Evolutionary conservation across 2,329 filamentous ascomycete genomes (phyloP), one percentile per base, ranked within the genome.

Genomic region (Ophiostoma angusticollis): DNA sequence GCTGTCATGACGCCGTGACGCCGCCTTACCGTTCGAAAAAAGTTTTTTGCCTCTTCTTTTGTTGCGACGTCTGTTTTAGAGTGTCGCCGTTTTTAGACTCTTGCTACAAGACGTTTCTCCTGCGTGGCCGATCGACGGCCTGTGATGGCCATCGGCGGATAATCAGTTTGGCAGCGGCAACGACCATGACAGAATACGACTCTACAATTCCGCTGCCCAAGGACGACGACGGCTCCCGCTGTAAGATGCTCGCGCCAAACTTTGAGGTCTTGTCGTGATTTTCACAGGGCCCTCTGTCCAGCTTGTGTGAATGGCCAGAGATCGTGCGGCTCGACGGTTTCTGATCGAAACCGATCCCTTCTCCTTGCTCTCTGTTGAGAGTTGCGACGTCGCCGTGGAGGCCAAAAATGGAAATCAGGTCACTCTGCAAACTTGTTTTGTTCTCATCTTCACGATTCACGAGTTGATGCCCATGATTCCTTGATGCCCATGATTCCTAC

Each of bases 211-310:
- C n/a, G 28, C 32, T 33, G 25, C 25, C 12, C 11, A 6, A 28
- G 6, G 11, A 28, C 6, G 25, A 28, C 6, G 25, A 28, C 11
- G 11, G 25, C 12, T 31, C 22, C 39, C 39, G 39, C 37, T 22
- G 40, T 41, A 39, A 39, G 40, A 45, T 45, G 24, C 32, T 31
- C 40, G 35, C 33, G 39, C 39, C 40, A 42, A 43, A 45, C 35
- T 37, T 18, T 22, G 22, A n/a, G n/a, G n/a, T n/a, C n/a, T 31
- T 18, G 14, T 39, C 37, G 24, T 45, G 43, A 45, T 45, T 40
- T 45, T 35, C 40, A 21, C 32, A n/a, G 37, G 29, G 21, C 36
- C 17, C n/a, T n/a, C n/a, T n/a, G n/a, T n/a, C n/a, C 16, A 33
- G 24, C 24, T 37, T 35, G 33, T 39, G 35, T 18, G 8, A 23